phyloP scores from a whole-genome alignment of 371 early-diverging fungal species.

The Rhizopus arrhizus region DNA sequence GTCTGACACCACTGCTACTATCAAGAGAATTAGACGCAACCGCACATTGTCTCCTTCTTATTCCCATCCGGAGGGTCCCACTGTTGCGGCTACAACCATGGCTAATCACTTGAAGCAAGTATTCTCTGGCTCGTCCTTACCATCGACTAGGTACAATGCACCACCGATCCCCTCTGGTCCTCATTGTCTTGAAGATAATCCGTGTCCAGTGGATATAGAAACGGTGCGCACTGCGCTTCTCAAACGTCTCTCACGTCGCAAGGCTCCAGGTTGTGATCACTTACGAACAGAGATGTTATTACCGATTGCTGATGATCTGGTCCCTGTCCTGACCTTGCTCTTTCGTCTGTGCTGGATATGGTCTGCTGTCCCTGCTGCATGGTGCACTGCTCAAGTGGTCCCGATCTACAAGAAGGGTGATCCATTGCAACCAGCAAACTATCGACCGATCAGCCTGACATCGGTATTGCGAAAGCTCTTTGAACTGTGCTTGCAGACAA shows the following conservation, averaged over 20 bases:
- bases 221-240: not conserved
- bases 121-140: slow-evolving; percentile 6
- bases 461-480: slow-evolving; percentile 30
- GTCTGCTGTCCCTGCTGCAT: slow-evolving; percentile 15
- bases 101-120: slow-evolving; percentile 8
- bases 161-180: slow-evolving; percentile 7
- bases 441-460: slow-evolving; percentile 26
- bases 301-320: slow-evolving; percentile 12
- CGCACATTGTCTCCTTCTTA: not conserved
- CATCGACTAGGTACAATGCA: not conserved
- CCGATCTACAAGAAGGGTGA: slow-evolving; percentile 31
- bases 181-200: not conserved
- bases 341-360: slow-evolving; percentile 29
- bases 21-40: slow-evolving; percentile 4
- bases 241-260: slow-evolving; percentile 9
- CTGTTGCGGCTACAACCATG: slow-evolving; percentile 13
- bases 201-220: not conserved
- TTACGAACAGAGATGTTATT: slow-evolving; percentile 30
- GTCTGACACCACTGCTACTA: not conserved
- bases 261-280: slow-evolving; percentile 31
- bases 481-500: slow-evolving; percentile 13
- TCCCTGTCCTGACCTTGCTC: not conserved
- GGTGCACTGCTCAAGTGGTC: slow-evolving; percentile 26
- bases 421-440: slow-evolving; percentile 17
- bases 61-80: slow-evolving; percentile 19